Base-by-base conservation (phyloP, 2,329 filamentous ascomycete species). In the Chrysoporthe austroafricana region DNA sequence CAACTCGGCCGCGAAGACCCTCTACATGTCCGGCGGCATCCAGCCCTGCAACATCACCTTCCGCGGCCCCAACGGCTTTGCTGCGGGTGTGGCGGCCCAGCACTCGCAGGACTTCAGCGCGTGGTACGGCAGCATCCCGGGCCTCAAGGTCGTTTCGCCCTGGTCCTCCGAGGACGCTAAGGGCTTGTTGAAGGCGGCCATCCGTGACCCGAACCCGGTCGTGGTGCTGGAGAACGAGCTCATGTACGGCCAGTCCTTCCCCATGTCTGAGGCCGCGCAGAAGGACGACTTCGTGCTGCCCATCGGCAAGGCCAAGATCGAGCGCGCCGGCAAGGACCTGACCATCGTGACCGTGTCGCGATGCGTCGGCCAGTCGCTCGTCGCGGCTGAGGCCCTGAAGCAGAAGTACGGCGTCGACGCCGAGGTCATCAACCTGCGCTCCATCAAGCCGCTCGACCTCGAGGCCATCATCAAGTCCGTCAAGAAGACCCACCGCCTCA, bases 31-130 rank as follows among this genome's bases (percentile, higher is more conserved):
- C 72, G 96, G 96, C 76, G 96, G 96, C 81, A 98, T 97, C 81
- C 96, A 99, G 84, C 96, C 96, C 76, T 99, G 96, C 85, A 98
- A 98, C 86, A 95, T 99, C 83, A 98, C 96, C 75, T 99, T 99
- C 91, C 94, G 96, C 79, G 96, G 96, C 65, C 96, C 96, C 82
- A 99, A 99, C 84, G 96, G 96, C 77, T 99, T 99, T 81, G 96
- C 96, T 71, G 79, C 95, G 70, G 96, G 96, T 87, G 96, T 99
- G 76, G 96, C 85, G 72, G 96, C 96, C 70, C 96, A 99, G 86
- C 96, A 99, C 87, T 98, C 96, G 63, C 96, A 99, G 85, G 96
- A 99, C 80, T 99, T 96, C 86, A 93, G 93, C 63, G 94, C 95
- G 71, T 99, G 96, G 96, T 99, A 99, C 83, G 96, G 95, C 79